Percentiles rank a stretch among this genome's conserved stretches.
phyloP scores from a whole-genome alignment of 257 asterid species.

The Solanum pennellii region DNA sequence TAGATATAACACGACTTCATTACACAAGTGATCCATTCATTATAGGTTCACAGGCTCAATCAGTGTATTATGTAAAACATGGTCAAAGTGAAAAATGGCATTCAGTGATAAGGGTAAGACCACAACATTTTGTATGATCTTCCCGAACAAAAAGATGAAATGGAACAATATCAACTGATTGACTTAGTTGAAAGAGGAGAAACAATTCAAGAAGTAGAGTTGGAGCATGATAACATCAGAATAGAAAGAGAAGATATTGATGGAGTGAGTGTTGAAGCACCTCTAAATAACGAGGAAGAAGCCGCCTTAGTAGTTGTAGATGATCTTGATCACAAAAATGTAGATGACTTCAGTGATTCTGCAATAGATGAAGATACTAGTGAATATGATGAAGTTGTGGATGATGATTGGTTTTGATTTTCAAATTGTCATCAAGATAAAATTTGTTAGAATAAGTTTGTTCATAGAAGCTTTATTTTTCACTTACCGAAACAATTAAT shows the following conservation, averaged over 20 bases:
- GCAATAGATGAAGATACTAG: too few species aligned
- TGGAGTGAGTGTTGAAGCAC: background rate
- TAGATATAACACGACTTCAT: too few species aligned
- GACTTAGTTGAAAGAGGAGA: background rate
- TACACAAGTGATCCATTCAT: too few species aligned
- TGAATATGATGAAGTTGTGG: too few species aligned
- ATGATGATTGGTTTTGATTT: too few species aligned
- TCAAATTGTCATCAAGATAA: too few species aligned
- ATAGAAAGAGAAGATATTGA: background rate
- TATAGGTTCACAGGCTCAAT: too few species aligned
- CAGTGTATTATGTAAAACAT: too few species aligned
- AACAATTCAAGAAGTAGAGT: background rate
- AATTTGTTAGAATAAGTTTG: too few species aligned
- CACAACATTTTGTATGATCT: background rate
- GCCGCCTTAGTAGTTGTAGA: background rate
- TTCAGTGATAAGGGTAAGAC: background rate
- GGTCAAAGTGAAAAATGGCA: background rate
- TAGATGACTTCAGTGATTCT: background rate
- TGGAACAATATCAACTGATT: background rate
- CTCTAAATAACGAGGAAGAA: background rate
- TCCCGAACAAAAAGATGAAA: background rate
- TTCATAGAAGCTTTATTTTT: too few species aligned
- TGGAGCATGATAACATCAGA: background rate
- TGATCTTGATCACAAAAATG: background rate
- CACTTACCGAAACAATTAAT: too few species aligned